These are phyloP conservation scores for Phytophthora pisi DNA, from an alignment of 352 stramenopile species.

Conservation along the genomic window DNA sequence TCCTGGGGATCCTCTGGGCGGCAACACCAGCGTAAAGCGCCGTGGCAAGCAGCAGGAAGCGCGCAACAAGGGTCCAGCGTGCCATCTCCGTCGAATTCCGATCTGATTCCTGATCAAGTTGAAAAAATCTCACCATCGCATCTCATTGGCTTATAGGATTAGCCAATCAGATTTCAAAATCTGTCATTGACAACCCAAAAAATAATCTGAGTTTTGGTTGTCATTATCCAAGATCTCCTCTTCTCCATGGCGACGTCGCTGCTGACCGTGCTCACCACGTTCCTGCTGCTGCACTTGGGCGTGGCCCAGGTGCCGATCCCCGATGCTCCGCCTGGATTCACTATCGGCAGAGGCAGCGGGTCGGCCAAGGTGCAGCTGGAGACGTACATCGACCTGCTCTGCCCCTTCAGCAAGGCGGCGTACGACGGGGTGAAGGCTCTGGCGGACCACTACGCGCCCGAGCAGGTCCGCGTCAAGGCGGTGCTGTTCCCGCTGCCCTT, in stretches of 20 bases:
- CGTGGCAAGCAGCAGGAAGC: constrained; percentile 29
- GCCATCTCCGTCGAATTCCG: constrained; percentile 8
- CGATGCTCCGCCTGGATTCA: constrained; percentile 62
- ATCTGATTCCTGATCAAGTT: background rate
- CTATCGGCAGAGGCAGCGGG: constrained; percentile 52
- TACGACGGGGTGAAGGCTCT: constrained; percentile 74
- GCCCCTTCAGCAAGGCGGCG: constrained; percentile 65
- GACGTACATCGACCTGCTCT: constrained; percentile 83
- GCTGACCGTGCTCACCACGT: constrained; percentile 4
- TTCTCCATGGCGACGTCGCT: constrained; percentile 23
- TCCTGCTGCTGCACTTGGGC: constrained; percentile 20
- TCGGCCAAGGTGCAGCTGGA: constrained; percentile 71
- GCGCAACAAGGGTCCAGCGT: constrained; percentile 1
- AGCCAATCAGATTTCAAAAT: constrained; percentile 15
- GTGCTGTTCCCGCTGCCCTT: constrained; percentile 76
- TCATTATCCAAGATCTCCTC: constrained; percentile 18
- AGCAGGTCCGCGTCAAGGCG: constrained; percentile 64
- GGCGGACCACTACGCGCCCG: constrained; percentile 53
- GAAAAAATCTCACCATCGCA: background rate
- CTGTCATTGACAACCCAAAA: background rate
- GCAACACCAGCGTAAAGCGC: constrained; percentile 16
- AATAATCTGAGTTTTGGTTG: constrained; percentile 5
- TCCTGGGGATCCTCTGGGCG: constrained; percentile 52
- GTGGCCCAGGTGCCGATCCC: constrained; percentile 66
- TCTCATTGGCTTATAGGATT: background rate